Percentiles rank a stretch among this genome's conserved stretches.
Conservation (phyloP, 1,284 basidiomycete genomes). For the Gastroboletus turbinatus region DNA sequence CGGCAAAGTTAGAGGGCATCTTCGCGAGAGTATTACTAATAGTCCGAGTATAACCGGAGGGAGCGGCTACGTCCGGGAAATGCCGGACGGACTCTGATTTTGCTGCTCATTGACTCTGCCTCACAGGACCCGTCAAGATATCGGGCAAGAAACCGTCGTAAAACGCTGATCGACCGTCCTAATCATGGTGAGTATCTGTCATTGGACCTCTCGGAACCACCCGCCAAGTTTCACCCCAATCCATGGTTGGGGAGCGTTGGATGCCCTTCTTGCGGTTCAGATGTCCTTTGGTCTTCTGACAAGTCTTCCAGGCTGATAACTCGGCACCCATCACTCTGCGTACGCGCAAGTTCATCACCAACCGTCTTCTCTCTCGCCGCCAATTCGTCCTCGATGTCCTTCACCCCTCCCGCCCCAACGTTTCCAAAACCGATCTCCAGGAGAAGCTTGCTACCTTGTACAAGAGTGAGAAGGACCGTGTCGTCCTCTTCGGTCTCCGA, state of each 20-base stretch:
- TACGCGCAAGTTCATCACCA: constrained; percentile 99
- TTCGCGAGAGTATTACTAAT: not conserved
- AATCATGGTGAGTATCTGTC: constrained; percentile 30
- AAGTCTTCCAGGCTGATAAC: constrained; percentile 64
- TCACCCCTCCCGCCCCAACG: constrained; percentile 94
- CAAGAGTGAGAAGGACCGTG: constrained; percentile 76
- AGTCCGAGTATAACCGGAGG: not conserved
- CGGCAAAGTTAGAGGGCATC: constrained; percentile 11
- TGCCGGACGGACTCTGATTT: constrained; percentile 30
- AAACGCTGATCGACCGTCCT: constrained; percentile 14
- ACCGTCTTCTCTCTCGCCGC: constrained; percentile 93
- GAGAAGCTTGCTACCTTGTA: constrained; percentile 88
- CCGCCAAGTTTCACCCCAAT: constrained; percentile 3
- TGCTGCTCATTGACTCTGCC: not conserved
- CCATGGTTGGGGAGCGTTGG: constrained; percentile 16
- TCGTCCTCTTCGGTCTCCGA: constrained; percentile 79
- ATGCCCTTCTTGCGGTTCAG: constrained; percentile 18
- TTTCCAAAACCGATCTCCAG: constrained; percentile 89
- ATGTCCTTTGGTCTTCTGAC: constrained; percentile 24
- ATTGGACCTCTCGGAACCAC: not conserved
- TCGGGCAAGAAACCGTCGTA: constrained; percentile 23
- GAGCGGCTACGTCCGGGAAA: constrained; percentile 28
- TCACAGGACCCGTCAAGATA: constrained; percentile 22
- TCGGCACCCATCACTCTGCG: constrained; percentile 94
- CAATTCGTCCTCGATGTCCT: constrained; percentile 95